phyloP scores from a whole-genome alignment of 768 basidiomycete species.

The Suillus variegatus region DNA sequence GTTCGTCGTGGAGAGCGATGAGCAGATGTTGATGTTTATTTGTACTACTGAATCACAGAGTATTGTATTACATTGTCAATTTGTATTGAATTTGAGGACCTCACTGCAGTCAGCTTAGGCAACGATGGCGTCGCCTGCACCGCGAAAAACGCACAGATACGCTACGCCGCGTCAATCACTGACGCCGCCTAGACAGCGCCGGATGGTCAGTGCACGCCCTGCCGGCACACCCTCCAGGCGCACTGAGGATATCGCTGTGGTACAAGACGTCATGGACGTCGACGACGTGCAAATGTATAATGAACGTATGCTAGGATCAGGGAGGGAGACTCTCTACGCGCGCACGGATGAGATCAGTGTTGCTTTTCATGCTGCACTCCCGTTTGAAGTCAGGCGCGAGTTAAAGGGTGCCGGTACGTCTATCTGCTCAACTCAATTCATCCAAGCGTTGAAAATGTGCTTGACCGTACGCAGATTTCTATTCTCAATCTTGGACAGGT shows the following conservation, averaged over 20 bases:
- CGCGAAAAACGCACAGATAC: slow-evolving; percentile 48
- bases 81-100: background rate
- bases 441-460: background rate
- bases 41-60: background rate
- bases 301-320: slow-evolving; percentile 35
- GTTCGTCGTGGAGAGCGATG: background rate
- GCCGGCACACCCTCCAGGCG: slow-evolving; percentile 22
- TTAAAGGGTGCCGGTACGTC: slow-evolving; percentile 61
- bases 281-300: slow-evolving; percentile 48
- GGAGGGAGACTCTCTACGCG: slow-evolving; percentile 49
- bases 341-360: slow-evolving; percentile 73
- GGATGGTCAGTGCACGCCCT: slow-evolving; percentile 26
- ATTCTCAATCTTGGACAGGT: slow-evolving; percentile 65
- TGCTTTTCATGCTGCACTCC: slow-evolving; percentile 67
- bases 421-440: slow-evolving; percentile 4
- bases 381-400: slow-evolving; percentile 73
- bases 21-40: slow-evolving; percentile 2
- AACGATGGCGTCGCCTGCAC: slow-evolving; percentile 49
- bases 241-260: slow-evolving; percentile 40
- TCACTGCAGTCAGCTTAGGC: background rate
- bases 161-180: slow-evolving; percentile 25
- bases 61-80: background rate
- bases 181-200: slow-evolving; percentile 29
- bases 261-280: slow-evolving; percentile 64
- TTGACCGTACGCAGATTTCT: slow-evolving; percentile 54